These are phyloP conservation scores for Russula ochroleuca DNA, from an alignment of 768 basidiomycete genomes.

Conservation along the genomic window DNA sequence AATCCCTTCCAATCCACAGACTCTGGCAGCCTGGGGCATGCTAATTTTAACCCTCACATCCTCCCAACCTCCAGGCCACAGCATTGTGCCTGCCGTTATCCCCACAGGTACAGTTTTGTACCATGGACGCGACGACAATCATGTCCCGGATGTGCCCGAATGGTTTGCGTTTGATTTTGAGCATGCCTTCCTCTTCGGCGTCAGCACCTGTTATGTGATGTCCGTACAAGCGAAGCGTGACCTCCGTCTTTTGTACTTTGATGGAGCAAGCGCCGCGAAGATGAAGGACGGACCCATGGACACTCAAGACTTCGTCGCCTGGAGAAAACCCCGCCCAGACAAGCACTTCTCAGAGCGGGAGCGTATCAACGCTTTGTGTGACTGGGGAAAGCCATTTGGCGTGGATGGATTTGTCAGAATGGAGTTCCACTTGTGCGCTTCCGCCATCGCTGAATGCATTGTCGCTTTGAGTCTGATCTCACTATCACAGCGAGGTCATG, in stretches of 20 bases:
- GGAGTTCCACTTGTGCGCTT: slow-evolving; percentile 26
- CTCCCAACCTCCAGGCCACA: slow-evolving; percentile 14
- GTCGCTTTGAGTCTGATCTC: neutral
- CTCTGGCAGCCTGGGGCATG: neutral
- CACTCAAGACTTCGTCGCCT: slow-evolving; percentile 37
- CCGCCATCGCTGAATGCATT: neutral
- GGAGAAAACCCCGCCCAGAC: slow-evolving; percentile 31
- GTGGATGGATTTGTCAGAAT: slow-evolving; percentile 36
- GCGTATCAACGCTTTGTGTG: slow-evolving; percentile 34
- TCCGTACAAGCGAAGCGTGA: slow-evolving; percentile 18
- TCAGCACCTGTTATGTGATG: slow-evolving; percentile 7
- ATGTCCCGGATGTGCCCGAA: slow-evolving; percentile 15
- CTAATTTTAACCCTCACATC: neutral
- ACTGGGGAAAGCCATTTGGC: slow-evolving; percentile 34
- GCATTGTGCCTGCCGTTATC: slow-evolving; percentile 19
- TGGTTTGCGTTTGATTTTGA: slow-evolving; percentile 28
- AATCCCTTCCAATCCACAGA: neutral
- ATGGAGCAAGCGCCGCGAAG: slow-evolving; percentile 24
- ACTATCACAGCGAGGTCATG: slow-evolving; percentile 23
- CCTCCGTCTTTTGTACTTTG: slow-evolving; percentile 24
- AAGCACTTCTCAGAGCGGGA: slow-evolving; percentile 28
- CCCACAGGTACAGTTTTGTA: slow-evolving; percentile 25
- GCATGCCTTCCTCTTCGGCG: slow-evolving; percentile 15
- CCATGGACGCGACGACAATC: slow-evolving; percentile 16
- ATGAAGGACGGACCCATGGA: slow-evolving; percentile 36